Evolutionary conservation across 2,329 filamentous ascomycete species (phyloP), one percentile per base, ranked within the genome.

Genomic region (Verticillium albo-atrum): DNA sequence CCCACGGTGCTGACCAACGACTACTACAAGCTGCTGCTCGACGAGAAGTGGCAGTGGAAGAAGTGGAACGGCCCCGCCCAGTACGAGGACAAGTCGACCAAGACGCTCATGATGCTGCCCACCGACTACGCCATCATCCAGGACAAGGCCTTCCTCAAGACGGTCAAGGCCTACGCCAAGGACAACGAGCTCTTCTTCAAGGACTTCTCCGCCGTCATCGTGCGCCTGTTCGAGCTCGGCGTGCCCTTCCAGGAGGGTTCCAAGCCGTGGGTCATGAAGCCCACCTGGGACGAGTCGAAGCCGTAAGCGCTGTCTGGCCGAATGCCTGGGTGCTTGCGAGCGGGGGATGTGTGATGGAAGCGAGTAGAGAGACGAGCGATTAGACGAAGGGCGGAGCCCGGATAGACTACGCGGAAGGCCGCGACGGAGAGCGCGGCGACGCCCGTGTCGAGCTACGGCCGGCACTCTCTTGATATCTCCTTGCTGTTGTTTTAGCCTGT

Each of bases 91-190:
- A 90, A 90, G 79, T 85, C 82, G 71, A 91, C 89, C 70, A 93
- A 96, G 85, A 83, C 83, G 50, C 80, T 98, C 68, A 98, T 99
- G 95, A 98, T 99, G 94, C 81, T 99, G 75, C 95, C 95, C 57
- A 90, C 92, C 65, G 94, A 99, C 72, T 87, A 96, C 78, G 89
- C 89, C 59, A 82, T 98, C 59, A 79, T 96, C 71, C 85, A 93
- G 79, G 94, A 98, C 79, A 94, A 94, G 84, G 82, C 81, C 66
- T 96, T 98, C 83, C 87, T 84, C 77, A 80, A 85, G 71, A 88
- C 85, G 70, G 91, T 94, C 30, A 87, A 96, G 76, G 86, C 88
- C 74, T 98, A 97, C 73, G 93, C 94, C 70, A 91, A 91, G 82
- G 91, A 97, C 77, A 91, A 91, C 75, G 90, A 92, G 59, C 80